These are phyloP conservation scores for Ambispora gerdemannii DNA, from an alignment of 192 early-diverging fungal genomes.

Conservation along the genomic window DNA sequence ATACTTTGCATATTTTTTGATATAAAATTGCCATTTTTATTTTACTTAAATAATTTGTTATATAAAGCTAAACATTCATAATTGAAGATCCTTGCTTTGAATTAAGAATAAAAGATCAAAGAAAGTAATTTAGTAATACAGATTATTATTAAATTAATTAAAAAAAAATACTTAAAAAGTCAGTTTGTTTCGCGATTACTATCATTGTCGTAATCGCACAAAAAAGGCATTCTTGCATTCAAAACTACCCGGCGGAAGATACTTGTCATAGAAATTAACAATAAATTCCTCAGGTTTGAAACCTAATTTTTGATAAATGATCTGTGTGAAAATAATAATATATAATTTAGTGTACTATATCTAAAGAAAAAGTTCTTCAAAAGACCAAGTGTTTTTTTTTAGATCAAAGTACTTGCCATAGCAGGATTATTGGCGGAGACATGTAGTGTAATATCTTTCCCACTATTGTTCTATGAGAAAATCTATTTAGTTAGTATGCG, in stretches of 20 bases:
- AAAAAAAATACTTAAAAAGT: too few relatives aligned
- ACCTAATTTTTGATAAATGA: slow-evolving; percentile 88
- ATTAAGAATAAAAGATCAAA: too few relatives aligned
- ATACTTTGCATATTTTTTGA: too few relatives aligned
- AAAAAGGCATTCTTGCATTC: slow-evolving; percentile 88
- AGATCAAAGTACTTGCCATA: slow-evolving; percentile 61
- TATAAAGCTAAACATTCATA: too few relatives aligned
- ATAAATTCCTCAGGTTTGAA: slow-evolving; percentile 94
- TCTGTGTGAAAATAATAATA: slow-evolving; percentile 37
- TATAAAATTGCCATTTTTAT: too few relatives aligned
- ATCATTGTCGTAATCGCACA: slow-evolving; percentile 69
- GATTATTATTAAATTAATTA: too few relatives aligned
- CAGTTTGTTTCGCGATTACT: too few relatives aligned
- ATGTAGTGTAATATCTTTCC: slow-evolving; percentile 87
- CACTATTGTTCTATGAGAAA: slow-evolving; percentile 45
- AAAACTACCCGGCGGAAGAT: slow-evolving; percentile 67
- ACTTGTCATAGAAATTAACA: slow-evolving; percentile 88
- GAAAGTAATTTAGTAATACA: too few relatives aligned
- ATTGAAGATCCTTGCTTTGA: too few relatives aligned
- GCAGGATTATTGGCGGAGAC: slow-evolving; percentile 90
- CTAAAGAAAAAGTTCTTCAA: not conserved
- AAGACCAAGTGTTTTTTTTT: not conserved
- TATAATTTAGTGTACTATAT: slow-evolving; percentile 1
- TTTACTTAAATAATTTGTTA: too few relatives aligned
- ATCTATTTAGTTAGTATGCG: slow-evolving; percentile 1